A percentile compares a stretch with the other conserved stretches of the same genome.
phyloP scores from a whole-genome alignment of 116 monocot genomes.

The Iris pallida region DNA sequence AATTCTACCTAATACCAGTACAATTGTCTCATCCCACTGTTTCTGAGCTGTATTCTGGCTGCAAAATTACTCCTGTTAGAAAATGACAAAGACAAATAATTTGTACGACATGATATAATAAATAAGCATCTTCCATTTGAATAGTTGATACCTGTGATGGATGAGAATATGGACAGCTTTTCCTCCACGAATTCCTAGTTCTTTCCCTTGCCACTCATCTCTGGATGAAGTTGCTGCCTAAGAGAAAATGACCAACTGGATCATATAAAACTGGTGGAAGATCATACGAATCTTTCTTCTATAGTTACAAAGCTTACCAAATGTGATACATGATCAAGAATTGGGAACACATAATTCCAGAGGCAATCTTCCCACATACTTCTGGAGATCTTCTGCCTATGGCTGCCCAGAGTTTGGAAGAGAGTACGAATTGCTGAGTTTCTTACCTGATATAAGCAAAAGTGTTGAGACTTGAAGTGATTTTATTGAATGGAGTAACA shows the following conservation, averaged over 20 bases:
- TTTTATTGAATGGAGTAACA: no score
- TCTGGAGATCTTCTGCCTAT: slow-evolving; percentile 88
- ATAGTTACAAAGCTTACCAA: slow-evolving; percentile 50
- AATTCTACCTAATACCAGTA: slow-evolving; percentile 87
- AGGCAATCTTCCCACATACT: slow-evolving; percentile 94
- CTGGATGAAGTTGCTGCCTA: slow-evolving; percentile 94
- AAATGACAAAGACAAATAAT: background rate
- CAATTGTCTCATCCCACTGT: slow-evolving; percentile 99
- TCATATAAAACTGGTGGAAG: slow-evolving; percentile 1
- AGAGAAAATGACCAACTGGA: slow-evolving; percentile 7
- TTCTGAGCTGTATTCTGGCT: slow-evolving; percentile 98
- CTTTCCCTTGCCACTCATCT: slow-evolving; percentile 99
- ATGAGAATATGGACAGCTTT: slow-evolving; percentile 99
- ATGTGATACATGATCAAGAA: slow-evolving; percentile 75
- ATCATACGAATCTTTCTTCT: background rate
- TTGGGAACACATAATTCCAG: slow-evolving; percentile 84
- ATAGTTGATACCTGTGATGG: slow-evolving; percentile 72
- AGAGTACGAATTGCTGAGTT: slow-evolving; percentile 88
- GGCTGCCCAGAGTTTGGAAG: slow-evolving; percentile 87
- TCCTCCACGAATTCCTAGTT: slow-evolving; percentile 86
- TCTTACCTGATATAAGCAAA: slow-evolving; percentile 49
- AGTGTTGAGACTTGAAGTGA: no score
- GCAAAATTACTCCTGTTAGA: slow-evolving; percentile 22
- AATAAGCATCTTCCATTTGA: background rate
- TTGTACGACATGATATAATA: background rate